Evolutionary conservation across 345 rosid genomes (phyloP).

Genomic region (Raphanus sativus): DNA sequence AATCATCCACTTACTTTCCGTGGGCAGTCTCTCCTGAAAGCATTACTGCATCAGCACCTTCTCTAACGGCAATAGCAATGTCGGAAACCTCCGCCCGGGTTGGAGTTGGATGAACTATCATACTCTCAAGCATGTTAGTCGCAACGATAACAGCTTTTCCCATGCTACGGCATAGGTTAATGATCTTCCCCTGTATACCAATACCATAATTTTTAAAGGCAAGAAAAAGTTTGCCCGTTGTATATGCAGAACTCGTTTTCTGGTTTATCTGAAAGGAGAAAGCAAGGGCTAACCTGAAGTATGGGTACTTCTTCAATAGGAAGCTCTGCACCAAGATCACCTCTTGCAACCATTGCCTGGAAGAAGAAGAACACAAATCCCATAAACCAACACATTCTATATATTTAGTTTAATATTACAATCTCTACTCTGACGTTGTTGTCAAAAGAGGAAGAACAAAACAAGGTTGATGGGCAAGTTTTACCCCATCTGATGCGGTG

Average conservation of each 20-base stretch:
- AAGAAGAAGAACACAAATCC: slow-evolving; percentile 16
- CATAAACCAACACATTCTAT: slow-evolving; percentile 2
- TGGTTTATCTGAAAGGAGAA: slow-evolving; percentile 14
- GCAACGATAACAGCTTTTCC: slow-evolving; percentile 99
- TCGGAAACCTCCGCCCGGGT: slow-evolving; percentile 99
- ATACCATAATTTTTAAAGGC: background rate
- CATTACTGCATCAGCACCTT: slow-evolving; percentile 98
- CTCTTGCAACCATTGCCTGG: slow-evolving; percentile 99
- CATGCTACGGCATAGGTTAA: slow-evolving; percentile 93
- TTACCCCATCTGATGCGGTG: slow-evolving; percentile 98
- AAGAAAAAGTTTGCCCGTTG: slow-evolving; percentile 14
- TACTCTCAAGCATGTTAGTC: slow-evolving; percentile 98
- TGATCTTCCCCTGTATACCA: slow-evolving; percentile 72
- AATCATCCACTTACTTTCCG: slow-evolving; percentile 68
- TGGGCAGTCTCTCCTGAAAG: slow-evolving; percentile 99
- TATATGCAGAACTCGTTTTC: too few species aligned
- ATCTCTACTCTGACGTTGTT: background rate
- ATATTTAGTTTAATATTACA: background rate
- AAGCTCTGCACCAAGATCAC: slow-evolving; percentile 99
- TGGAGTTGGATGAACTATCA: slow-evolving; percentile 99
- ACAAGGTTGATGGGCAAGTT: slow-evolving; percentile 24
- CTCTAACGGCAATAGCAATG: slow-evolving; percentile 97
- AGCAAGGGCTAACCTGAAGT: slow-evolving; percentile 64
- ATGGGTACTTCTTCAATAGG: slow-evolving; percentile 99
- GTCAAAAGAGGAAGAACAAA: background rate